A percentile compares a stretch with the other conserved stretches of the same genome.
Conservation (phyloP, 495 filamentous ascomycete species). For the Cercophora sp. region DNA sequence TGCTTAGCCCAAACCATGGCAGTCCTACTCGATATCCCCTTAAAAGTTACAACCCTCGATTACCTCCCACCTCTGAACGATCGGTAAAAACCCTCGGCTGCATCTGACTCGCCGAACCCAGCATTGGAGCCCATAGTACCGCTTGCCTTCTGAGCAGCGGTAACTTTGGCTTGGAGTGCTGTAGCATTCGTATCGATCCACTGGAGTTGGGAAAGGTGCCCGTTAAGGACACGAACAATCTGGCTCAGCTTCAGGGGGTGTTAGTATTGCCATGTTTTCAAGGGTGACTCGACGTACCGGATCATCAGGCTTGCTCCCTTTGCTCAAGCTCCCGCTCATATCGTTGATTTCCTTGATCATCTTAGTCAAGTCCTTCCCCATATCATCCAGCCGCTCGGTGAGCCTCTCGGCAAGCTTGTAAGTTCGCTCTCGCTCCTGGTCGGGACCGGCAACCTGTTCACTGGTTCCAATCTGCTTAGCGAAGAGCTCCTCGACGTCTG, state of each 20-base stretch:
- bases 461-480: slow-evolving; percentile 51
- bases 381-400: slow-evolving; percentile 78
- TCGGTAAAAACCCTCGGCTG: slow-evolving; percentile 76
- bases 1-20: too few species aligned
- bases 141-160: slow-evolving; percentile 69
- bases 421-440: slow-evolving; percentile 91
- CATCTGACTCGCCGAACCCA: slow-evolving; percentile 57
- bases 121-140: slow-evolving; percentile 60
- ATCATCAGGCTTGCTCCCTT: slow-evolving; percentile 84
- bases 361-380: slow-evolving; percentile 82
- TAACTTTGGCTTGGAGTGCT: slow-evolving; percentile 74
- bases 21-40: too few species aligned
- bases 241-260: slow-evolving; percentile 73
- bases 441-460: slow-evolving; percentile 76
- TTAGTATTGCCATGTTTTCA: slow-evolving; percentile 15
- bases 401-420: slow-evolving; percentile 90
- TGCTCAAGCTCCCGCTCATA: slow-evolving; percentile 75
- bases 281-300: slow-evolving; percentile 60
- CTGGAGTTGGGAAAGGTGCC: slow-evolving; percentile 83
- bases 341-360: slow-evolving; percentile 99
- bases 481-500: slow-evolving; percentile 82
- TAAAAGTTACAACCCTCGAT: too few species aligned
- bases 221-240: slow-evolving; percentile 90
- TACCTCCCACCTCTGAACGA: slow-evolving; percentile 77
- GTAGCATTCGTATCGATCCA: slow-evolving; percentile 81